Evolutionary conservation across 768 basidiomycete species (phyloP).

Genomic region (Boletales sp.): DNA sequence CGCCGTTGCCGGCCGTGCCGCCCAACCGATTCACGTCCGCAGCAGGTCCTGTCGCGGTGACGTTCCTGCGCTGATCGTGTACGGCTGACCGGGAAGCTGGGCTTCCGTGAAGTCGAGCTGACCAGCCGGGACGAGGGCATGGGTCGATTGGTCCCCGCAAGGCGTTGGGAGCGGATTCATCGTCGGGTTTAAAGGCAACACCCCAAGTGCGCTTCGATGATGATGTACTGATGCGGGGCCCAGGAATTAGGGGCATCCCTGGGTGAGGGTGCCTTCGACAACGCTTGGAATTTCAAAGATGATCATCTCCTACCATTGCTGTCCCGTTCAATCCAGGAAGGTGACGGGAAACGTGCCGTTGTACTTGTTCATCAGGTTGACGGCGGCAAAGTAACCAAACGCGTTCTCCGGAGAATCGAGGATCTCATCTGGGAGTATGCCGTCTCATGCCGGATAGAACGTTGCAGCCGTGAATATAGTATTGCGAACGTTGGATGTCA

Average conservation of each 20-base stretch:
- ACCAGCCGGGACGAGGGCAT: constrained; percentile 67
- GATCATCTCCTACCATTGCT: constrained; percentile 61
- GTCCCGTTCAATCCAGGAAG: constrained; percentile 65
- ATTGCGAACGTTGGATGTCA: constrained; percentile 62
- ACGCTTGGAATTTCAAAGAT: not conserved
- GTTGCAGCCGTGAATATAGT: constrained; percentile 65
- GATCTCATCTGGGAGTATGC: constrained; percentile 76
- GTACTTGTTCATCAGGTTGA: constrained; percentile 81
- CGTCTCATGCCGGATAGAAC: constrained; percentile 86
- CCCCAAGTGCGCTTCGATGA: constrained; percentile 71
- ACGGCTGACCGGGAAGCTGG: constrained; percentile 65
- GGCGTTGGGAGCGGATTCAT: constrained; percentile 50
- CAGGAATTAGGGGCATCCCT: constrained; percentile 87
- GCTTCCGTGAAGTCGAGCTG: constrained; percentile 77
- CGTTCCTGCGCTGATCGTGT: constrained; percentile 40
- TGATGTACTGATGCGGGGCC: constrained; percentile 84
- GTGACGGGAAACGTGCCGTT: constrained; percentile 85
- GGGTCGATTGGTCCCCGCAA: constrained; percentile 51
- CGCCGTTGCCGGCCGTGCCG: constrained; percentile 63
- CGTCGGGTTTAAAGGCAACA: constrained; percentile 73
- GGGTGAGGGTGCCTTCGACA: not conserved
- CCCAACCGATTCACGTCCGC: constrained; percentile 59
- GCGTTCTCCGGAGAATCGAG: constrained; percentile 53
- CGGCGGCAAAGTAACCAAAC: constrained; percentile 66
- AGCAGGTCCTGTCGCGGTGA: constrained; percentile 46